Percentiles rank a stretch among this genome's conserved stretches.
Evolutionary conservation across 2,329 filamentous ascomycete genomes (phyloP).

Genomic region (Colletotrichum sojae): DNA sequence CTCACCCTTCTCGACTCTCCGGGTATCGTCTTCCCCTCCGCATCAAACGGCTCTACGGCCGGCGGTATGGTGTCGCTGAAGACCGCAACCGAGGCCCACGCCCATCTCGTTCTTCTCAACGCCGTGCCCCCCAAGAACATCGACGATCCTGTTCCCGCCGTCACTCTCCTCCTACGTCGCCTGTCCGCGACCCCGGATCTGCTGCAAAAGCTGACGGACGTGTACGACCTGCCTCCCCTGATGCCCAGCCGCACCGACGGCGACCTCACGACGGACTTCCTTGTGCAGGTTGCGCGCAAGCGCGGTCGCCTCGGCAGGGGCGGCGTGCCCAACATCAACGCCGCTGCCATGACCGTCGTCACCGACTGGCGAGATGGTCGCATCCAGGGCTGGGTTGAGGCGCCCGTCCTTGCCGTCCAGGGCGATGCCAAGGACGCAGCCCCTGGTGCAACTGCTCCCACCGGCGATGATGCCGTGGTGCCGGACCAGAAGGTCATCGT

Average conservation of each 20-base stretch:
- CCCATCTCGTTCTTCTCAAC: constrained; percentile 89
- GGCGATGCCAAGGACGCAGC: constrained; percentile 50
- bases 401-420: constrained; percentile 74
- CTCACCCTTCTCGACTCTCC: constrained; percentile 94
- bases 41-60: constrained; percentile 56
- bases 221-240: constrained; percentile 88
- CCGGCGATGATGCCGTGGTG: constrained; percentile 60
- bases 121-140: constrained; percentile 95
- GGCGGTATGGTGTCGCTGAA: constrained; percentile 66
- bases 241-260: constrained; percentile 75
- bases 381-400: constrained; percentile 91
- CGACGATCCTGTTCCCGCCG: constrained; percentile 89
- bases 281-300: constrained; percentile 95
- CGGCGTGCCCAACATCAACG: constrained; percentile 88
- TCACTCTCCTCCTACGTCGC: constrained; percentile 85
- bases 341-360: constrained; percentile 92
- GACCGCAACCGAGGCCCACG: constrained; percentile 80
- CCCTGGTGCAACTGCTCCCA: constrained; percentile 46
- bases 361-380: constrained; percentile 97
- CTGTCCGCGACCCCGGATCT: constrained; percentile 81
- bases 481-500: constrained; percentile 89
- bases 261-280: constrained; percentile 88
- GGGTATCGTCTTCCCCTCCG: constrained; percentile 91
- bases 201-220: constrained; percentile 82
- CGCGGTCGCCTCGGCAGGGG: constrained; percentile 89